phyloP scores from a whole-genome alignment of 1,284 basidiomycete genomes.

The Trametes polyzona region DNA sequence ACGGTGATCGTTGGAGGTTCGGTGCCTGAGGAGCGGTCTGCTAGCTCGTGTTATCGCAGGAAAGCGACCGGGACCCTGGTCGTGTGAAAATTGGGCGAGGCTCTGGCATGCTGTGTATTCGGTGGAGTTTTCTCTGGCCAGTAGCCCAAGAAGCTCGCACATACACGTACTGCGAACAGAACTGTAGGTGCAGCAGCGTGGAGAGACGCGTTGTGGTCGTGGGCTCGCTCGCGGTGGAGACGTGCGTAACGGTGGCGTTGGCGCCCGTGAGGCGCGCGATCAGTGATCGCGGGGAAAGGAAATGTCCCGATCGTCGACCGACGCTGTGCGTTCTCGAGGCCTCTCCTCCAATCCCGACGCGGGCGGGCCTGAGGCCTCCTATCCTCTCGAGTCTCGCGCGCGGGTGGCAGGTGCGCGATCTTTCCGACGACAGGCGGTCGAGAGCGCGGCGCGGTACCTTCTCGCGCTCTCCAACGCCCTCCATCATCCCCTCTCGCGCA shows the following conservation, averaged over 20 bases:
- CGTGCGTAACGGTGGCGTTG: slow-evolving; percentile 9
- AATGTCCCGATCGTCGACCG: slow-evolving; percentile 3
- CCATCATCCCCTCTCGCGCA: not conserved
- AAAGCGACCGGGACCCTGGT: too few relatives aligned
- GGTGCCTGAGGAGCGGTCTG: not conserved
- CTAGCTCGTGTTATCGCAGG: too few relatives aligned
- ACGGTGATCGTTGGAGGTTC: too few relatives aligned
- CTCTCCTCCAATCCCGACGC: not conserved
- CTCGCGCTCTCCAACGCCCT: not conserved
- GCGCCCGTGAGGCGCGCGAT: slow-evolving; percentile 1
- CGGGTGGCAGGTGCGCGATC: not conserved
- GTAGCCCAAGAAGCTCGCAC: too few relatives aligned
- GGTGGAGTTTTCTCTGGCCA: too few relatives aligned
- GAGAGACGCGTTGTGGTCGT: too few relatives aligned
- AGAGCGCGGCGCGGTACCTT: not conserved
- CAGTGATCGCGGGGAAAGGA: slow-evolving; percentile 6
- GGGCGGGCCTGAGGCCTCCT: not conserved
- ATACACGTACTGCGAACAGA: too few relatives aligned
- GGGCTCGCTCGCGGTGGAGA: not conserved
- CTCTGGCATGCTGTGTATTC: too few relatives aligned
- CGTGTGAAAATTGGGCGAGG: too few relatives aligned
- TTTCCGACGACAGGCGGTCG: not conserved
- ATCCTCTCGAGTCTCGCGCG: not conserved
- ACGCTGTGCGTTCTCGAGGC: not conserved
- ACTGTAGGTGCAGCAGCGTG: too few relatives aligned